These are phyloP conservation scores for Akanthomyces uredinophilus DNA, from an alignment of 2,329 filamentous ascomycete genomes.

Conservation along the genomic window DNA sequence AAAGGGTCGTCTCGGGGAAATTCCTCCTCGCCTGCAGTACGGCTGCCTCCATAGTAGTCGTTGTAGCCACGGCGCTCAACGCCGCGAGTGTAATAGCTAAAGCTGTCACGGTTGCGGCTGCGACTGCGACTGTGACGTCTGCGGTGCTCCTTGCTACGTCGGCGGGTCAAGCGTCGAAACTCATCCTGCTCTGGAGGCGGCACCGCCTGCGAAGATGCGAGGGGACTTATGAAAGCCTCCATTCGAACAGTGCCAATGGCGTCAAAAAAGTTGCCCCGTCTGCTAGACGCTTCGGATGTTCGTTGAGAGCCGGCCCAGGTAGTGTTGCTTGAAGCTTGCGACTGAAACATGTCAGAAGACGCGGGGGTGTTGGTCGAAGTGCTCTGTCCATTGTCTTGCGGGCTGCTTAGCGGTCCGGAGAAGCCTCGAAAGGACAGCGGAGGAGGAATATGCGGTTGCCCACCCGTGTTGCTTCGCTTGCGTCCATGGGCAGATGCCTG, in stretches of 20 bases:
- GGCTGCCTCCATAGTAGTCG: conserved; percentile 43
- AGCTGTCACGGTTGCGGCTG: conserved; percentile 49
- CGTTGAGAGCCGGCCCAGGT: conserved; percentile 44
- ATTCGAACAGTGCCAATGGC: conserved; percentile 88
- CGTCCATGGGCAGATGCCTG: conserved; percentile 58
- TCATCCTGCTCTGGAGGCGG: conserved; percentile 49
- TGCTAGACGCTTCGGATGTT: conserved; percentile 52
- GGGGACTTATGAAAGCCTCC: conserved; percentile 85
- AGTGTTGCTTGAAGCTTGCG: conserved; percentile 42
- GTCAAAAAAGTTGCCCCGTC: conserved; percentile 67
- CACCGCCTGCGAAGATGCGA: conserved; percentile 44
- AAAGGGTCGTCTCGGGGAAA: conserved; percentile 58
- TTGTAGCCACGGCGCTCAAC: conserved; percentile 39
- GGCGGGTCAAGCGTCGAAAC: conserved; percentile 40
- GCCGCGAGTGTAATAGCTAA: conserved; percentile 44
- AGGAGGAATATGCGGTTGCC: conserved; percentile 54
- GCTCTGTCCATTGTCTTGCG: conserved; percentile 46
- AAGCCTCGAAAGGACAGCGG: conserved; percentile 75
- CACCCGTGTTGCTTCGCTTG: conserved; percentile 85
- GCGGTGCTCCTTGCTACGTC: conserved; percentile 52
- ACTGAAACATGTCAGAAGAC: conserved; percentile 57
- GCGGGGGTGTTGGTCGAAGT: conserved; percentile 54
- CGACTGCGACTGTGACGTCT: conserved; percentile 49
- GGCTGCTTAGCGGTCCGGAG: conserved; percentile 48
- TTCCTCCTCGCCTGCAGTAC: conserved; percentile 49